A percentile compares a stretch with the other conserved stretches of the same genome.
These are phyloP conservation scores for Ophiostoma angusticollis DNA, from an alignment of 2,329 filamentous ascomycete species.

Conservation along the genomic window DNA sequence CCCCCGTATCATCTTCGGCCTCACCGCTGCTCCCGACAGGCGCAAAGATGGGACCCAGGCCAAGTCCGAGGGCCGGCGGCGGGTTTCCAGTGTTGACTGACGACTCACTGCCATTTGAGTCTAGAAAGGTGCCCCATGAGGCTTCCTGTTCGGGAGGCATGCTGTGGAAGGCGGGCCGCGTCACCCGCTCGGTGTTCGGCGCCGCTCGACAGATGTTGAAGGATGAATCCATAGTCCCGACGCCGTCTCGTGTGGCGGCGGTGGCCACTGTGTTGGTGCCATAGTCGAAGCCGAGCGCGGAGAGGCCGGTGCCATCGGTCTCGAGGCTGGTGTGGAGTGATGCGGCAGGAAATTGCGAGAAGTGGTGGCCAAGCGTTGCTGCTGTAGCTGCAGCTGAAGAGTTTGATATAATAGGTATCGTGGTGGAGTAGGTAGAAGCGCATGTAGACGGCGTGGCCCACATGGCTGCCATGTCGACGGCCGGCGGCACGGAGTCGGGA, in stretches of 20 bases:
- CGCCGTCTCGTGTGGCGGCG: not conserved
- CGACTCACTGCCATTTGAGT: not conserved
- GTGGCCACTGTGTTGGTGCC: too few species aligned
- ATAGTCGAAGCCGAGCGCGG: not conserved
- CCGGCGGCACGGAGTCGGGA: not conserved
- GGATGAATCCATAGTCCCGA: constrained; percentile 1
- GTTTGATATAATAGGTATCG: not conserved
- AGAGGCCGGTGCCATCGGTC: not conserved
- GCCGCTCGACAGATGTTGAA: constrained; percentile 4
- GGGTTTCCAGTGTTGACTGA: constrained; percentile 2
- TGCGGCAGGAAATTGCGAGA: too few species aligned
- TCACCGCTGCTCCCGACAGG: too few species aligned
- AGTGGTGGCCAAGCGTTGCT: too few species aligned
- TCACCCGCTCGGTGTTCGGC: constrained; percentile 1
- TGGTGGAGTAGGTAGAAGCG: not conserved
- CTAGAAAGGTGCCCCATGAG: constrained; percentile 3
- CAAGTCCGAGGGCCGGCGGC: too few species aligned
- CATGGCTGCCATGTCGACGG: constrained; percentile 5
- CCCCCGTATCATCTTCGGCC: too few species aligned
- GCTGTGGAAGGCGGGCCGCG: constrained; percentile 8
- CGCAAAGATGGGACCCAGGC: too few species aligned
- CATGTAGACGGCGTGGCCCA: not conserved
- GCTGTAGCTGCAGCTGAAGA: not conserved
- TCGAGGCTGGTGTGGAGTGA: too few species aligned
- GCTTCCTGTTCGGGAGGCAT: constrained; percentile 4